These are phyloP conservation scores for cucumber (Cucumis sativus) DNA, from an alignment of 306 rosid genomes.

Conservation along the genomic window Cucumber_9930_V3 NC_026656.2:24104001-24104500, in stretches of 20 bases:
- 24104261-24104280: neutral
- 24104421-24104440: neutral
- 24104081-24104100: constrained; percentile 56
- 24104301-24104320: neutral
- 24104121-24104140: constrained; percentile 31
- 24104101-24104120: constrained; percentile 23
- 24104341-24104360: neutral
- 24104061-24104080: constrained; percentile 66
- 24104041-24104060: constrained; percentile 59
- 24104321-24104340: neutral
- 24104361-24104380: neutral
- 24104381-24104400: neutral
- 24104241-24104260: neutral
- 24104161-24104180: constrained; percentile 42
- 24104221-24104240: neutral
- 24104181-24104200: neutral
- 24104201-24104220: constrained; percentile 8
- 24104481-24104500: neutral
- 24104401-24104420: neutral
- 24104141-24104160: constrained; percentile 50
- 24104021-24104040: constrained; percentile 58
- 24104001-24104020: constrained; percentile 64
- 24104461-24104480: neutral
- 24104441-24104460: neutral
- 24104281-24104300: neutral